A percentile compares a stretch with the other conserved stretches of the same genome.
These are phyloP conservation scores for Apostasia ramifera DNA, from an alignment of 106 monocot species.

Conservation along the genomic window DNA sequence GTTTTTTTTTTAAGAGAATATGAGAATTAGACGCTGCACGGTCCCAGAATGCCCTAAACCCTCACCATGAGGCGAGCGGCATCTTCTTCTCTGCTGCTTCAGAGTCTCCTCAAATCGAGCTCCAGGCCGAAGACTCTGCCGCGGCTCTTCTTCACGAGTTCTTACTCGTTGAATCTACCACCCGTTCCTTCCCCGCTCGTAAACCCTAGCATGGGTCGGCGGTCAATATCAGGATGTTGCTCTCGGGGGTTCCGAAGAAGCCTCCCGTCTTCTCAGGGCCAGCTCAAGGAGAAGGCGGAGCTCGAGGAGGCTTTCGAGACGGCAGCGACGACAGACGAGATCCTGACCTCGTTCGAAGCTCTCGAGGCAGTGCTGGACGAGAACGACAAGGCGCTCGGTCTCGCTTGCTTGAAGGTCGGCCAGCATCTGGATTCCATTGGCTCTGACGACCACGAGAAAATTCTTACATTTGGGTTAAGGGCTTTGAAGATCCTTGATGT, in stretches of 20 bases:
- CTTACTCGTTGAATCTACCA: too few species aligned
- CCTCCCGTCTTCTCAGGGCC: conserved; percentile 10
- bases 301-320: conserved; percentile 58
- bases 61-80: not conserved
- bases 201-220: too few species aligned
- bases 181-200: too few species aligned
- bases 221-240: not conserved
- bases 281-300: conserved; percentile 12
- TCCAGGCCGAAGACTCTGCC: too few species aligned
- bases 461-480: conserved; percentile 37
- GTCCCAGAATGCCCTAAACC: conserved; percentile 5
- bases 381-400: conserved; percentile 37
- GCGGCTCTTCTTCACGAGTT: too few species aligned
- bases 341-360: conserved; percentile 42
- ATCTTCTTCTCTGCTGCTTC: too few species aligned
- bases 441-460: conserved; percentile 26
- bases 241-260: not conserved
- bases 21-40: not conserved
- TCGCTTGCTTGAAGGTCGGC: conserved; percentile 79
- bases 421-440: conserved; percentile 53
- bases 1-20: too few species aligned
- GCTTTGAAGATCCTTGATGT: conserved; percentile 47
- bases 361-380: conserved; percentile 30
- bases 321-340: conserved; percentile 47
- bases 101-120: too few species aligned